These are phyloP conservation scores for Trichoderma arundinaceum DNA, from an alignment of 2,329 filamentous ascomycete genomes.

Conservation along the genomic window DNA sequence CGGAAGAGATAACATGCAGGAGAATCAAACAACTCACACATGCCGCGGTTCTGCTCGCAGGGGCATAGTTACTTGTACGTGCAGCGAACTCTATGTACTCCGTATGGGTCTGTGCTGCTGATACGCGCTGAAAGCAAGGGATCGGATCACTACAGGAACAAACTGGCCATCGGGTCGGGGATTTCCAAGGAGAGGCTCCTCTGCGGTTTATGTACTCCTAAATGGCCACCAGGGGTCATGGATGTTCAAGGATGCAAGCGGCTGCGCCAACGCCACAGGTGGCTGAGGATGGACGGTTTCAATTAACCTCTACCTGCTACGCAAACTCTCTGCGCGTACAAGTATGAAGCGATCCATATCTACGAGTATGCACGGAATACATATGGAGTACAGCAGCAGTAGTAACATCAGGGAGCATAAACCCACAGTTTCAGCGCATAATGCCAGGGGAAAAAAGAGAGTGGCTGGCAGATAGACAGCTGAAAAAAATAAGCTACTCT, in stretches of 20 bases:
- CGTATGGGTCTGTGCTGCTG: constrained; percentile 17
- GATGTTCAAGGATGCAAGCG: constrained; percentile 34
- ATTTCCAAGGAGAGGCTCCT: constrained; percentile 23
- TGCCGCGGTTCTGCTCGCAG: constrained; percentile 43
- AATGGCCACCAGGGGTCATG: constrained; percentile 12
- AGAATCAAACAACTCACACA: constrained; percentile 42
- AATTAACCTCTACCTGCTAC: background rate
- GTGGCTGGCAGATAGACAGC: constrained; percentile 11
- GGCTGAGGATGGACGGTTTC: constrained; percentile 13
- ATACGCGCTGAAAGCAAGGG: constrained; percentile 18
- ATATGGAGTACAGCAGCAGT: background rate
- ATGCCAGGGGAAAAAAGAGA: background rate
- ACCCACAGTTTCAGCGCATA: background rate
- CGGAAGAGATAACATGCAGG: constrained; percentile 33
- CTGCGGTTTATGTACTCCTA: constrained; percentile 28
- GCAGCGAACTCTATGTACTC: constrained; percentile 15
- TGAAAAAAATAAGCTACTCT: constrained; percentile 3
- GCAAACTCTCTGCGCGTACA: constrained; percentile 29
- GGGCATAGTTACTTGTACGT: constrained; percentile 26
- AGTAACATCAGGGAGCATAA: background rate
- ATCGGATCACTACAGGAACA: constrained; percentile 28
- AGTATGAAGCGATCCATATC: background rate
- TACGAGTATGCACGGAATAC: too few relatives aligned
- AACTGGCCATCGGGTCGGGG: constrained; percentile 5
- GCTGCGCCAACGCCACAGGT: constrained; percentile 20